Evolutionary conservation across 306 rosid genomes (phyloP), one percentile per base, ranked within the genome.

Genomic region (Ochetophila trinervis): DNA sequence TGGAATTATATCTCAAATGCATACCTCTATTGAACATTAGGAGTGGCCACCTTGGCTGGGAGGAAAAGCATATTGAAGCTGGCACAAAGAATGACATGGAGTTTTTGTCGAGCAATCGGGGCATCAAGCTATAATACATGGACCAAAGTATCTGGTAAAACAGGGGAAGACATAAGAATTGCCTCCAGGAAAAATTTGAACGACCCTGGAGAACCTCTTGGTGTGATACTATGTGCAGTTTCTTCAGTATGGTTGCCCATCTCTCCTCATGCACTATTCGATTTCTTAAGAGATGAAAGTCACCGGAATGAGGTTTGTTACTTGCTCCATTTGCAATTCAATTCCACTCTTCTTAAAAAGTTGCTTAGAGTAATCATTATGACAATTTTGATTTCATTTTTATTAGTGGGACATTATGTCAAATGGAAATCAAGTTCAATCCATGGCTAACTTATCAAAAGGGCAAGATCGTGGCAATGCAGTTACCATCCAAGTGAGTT

Each of bases 401-500:
- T 53, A 62, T 48, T 51, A 93, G 99, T 94, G 99, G 99, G 97
- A 94, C 64, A 85, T 85, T 34, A 83, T 94, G 90, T 75, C 87
- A 5, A 88, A 66, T 54, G 88, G 90, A n/a, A 93, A 84, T 4
- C n/a, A 81, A 44, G 97, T 86, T 45, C 86, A 90, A 65, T 66
- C 84, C 35, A 80, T 90, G 15, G 96, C 99, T 42, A 90, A 87
- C 81, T 81, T 90, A 49, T 81, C 99, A 48, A 90, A 94, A 71
- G 99, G 99, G 67, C 94, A 94, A 76, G 99, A 94, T 74, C 78
- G 99, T 36, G 97, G 99, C 85, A 94, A 94, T 76, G 79, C 95
- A 20, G 99, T 88, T 35, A 65, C 88, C 62, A 80, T 94, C 73
- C 99, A 94, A 75, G 97, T 90, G 74, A 80, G 85, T 76, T 69